These are phyloP conservation scores for Withania somnifera DNA, from an alignment of 305 asterid genomes.

Conservation along the genomic window DNA sequence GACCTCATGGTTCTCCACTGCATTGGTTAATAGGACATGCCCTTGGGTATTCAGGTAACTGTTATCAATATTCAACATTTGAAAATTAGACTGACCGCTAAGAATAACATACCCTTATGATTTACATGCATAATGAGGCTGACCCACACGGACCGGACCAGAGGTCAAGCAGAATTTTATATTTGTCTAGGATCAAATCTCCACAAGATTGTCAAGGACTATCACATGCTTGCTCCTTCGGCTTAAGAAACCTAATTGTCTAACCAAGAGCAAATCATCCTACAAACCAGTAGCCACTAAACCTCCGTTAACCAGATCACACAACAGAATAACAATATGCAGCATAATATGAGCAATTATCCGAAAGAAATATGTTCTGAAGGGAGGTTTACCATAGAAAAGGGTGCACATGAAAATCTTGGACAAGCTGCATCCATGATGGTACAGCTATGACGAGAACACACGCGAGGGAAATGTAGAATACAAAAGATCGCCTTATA, in stretches of 20 bases:
- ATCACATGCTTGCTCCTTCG: background rate
- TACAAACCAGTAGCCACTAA: background rate
- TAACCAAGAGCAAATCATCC: background rate
- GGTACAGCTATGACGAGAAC: slow-evolving; percentile 52
- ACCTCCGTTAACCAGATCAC: background rate
- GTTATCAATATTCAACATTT: background rate
- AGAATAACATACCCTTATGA: background rate
- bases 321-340: background rate
- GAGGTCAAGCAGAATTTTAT: background rate
- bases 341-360: slow-evolving; percentile 1
- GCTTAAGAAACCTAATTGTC: background rate
- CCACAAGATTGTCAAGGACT: background rate
- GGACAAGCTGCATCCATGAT: slow-evolving; percentile 88
- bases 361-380: background rate
- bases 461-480: slow-evolving; percentile 39
- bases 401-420: slow-evolving; percentile 61
- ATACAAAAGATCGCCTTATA: slow-evolving; percentile 42
- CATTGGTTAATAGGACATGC: background rate
- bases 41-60: background rate
- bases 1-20: background rate
- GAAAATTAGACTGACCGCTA: background rate
- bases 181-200: background rate
- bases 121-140: background rate
- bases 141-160: background rate
- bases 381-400: slow-evolving; percentile 46